Conservation (phyloP, 2,329 filamentous ascomycete genomes). For the Aspergillus udagawae region DNA sequence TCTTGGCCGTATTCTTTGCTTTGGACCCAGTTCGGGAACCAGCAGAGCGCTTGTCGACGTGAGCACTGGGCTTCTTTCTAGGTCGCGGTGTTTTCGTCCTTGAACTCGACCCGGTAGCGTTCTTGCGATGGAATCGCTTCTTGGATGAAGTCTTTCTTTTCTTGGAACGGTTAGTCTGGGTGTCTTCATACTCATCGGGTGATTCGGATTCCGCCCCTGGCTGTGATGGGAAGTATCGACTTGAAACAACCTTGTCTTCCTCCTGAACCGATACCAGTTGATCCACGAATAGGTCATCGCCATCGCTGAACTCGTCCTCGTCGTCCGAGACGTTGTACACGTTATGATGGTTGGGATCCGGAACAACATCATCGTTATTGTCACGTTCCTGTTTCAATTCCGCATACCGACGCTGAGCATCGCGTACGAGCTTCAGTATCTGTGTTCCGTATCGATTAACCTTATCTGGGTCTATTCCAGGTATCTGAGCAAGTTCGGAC, state of each 20-base stretch:
- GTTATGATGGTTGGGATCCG: conserved; percentile 44
- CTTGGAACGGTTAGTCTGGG: conserved; percentile 17
- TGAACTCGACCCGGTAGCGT: conserved; percentile 15
- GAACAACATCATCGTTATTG: conserved; percentile 46
- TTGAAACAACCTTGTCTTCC: conserved; percentile 24
- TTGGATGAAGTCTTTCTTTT: conserved; percentile 22
- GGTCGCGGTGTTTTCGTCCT: conserved; percentile 23
- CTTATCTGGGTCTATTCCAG: conserved; percentile 43
- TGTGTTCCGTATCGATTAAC: conserved; percentile 41
- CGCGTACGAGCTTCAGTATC: conserved; percentile 41
- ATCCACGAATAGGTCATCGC: conserved; percentile 29
- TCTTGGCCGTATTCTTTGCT: conserved; percentile 14
- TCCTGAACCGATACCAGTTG: conserved; percentile 23
- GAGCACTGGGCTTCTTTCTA: conserved; percentile 20
- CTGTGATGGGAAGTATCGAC: conserved; percentile 31
- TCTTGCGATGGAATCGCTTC: conserved; percentile 27
- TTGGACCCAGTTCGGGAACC: conserved; percentile 22
- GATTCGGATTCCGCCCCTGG: conserved; percentile 19
- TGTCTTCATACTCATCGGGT: conserved; percentile 18
- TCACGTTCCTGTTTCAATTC: conserved; percentile 43
- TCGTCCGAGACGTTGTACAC: conserved; percentile 42
- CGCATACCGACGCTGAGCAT: conserved; percentile 39
- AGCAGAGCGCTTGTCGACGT: conserved; percentile 17
- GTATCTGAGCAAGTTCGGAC: conserved; percentile 36
- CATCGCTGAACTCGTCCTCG: conserved; percentile 39